These are phyloP conservation scores for Clohesyomyces aquaticus DNA, from an alignment of 495 filamentous ascomycete species.

Conservation along the genomic window DNA sequence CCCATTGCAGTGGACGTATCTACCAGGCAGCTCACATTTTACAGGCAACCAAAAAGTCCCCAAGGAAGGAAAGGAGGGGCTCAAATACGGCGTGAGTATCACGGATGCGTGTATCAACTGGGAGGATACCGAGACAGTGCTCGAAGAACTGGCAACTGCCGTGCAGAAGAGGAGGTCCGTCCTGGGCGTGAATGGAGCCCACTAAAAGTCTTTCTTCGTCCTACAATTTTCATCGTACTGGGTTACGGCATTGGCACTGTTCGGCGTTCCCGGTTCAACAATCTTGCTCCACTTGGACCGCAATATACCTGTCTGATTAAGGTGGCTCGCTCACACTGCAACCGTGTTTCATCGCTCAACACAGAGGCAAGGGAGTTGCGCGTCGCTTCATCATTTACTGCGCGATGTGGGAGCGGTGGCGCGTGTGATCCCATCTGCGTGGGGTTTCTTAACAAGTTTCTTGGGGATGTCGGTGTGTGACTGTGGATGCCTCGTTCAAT, in stretches of 20 bases:
- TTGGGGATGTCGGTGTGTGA: no score
- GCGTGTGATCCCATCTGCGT: no score
- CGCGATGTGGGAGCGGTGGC: no score
- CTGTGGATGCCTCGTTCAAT: no score
- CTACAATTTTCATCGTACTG: neutral
- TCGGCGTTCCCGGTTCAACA: slow-evolving; percentile 31
- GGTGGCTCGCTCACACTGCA: no score
- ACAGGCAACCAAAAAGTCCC: slow-evolving; percentile 90
- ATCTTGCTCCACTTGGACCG: neutral
- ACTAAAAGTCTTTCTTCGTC: slow-evolving; percentile 7
- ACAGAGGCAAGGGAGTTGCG: no score
- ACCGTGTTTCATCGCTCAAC: no score
- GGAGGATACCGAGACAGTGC: slow-evolving; percentile 84
- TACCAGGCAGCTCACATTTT: slow-evolving; percentile 12
- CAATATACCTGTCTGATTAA: neutral
- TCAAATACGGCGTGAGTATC: slow-evolving; percentile 96
- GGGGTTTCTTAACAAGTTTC: no score
- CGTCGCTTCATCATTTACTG: no score
- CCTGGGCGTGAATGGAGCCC: slow-evolving; percentile 42
- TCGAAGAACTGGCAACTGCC: slow-evolving; percentile 78
- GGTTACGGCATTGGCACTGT: slow-evolving; percentile 11
- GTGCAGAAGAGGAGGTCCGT: slow-evolving; percentile 69
- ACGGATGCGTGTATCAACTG: slow-evolving; percentile 97
- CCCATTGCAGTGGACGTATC: neutral
- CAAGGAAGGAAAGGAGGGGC: slow-evolving; percentile 79